Conservation (phyloP, 2,329 filamentous ascomycete species). For the Myriosclerotinia curreyana region DNA sequence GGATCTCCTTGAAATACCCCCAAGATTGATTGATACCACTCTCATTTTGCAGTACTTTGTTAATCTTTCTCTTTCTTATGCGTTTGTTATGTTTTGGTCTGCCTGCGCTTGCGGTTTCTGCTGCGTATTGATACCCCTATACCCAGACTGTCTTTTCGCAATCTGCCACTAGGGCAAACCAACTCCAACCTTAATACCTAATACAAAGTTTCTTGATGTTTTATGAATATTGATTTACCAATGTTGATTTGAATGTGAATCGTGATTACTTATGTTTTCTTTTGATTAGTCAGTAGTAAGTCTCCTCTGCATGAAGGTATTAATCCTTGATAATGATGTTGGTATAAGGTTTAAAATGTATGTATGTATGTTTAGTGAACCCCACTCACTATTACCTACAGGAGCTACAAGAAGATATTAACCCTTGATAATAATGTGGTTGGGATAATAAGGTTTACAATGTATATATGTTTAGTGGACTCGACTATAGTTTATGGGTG, state of each 20-base stretch:
- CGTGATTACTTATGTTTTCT: neutral
- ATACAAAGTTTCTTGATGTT: constrained; percentile 37
- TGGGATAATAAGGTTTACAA: no score
- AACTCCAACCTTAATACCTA: constrained; percentile 39
- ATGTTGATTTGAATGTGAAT: constrained; percentile 1
- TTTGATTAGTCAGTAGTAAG: no score
- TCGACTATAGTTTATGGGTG: no score
- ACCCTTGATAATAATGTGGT: no score
- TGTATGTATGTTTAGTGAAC: no score
- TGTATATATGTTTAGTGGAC: no score
- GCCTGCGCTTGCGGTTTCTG: constrained; percentile 33
- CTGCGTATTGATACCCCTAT: constrained; percentile 43
- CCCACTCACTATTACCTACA: no score
- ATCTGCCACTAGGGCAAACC: constrained; percentile 42
- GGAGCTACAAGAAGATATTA: no score
- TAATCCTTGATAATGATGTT: no score
- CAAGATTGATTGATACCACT: constrained; percentile 42
- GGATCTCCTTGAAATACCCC: constrained; percentile 42
- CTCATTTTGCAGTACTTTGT: constrained; percentile 40
- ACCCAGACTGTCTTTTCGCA: constrained; percentile 42
- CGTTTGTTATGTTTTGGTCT: constrained; percentile 34
- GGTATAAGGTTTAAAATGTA: no score
- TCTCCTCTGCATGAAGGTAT: no score
- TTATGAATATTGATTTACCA: constrained; percentile 10
- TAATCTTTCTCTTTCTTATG: constrained; percentile 21